A percentile compares a stretch with the other conserved stretches of the same genome.
These are phyloP conservation scores for Diaporthe ampelina DNA, from an alignment of 2,329 filamentous ascomycete genomes.

Conservation along the genomic window DNA sequence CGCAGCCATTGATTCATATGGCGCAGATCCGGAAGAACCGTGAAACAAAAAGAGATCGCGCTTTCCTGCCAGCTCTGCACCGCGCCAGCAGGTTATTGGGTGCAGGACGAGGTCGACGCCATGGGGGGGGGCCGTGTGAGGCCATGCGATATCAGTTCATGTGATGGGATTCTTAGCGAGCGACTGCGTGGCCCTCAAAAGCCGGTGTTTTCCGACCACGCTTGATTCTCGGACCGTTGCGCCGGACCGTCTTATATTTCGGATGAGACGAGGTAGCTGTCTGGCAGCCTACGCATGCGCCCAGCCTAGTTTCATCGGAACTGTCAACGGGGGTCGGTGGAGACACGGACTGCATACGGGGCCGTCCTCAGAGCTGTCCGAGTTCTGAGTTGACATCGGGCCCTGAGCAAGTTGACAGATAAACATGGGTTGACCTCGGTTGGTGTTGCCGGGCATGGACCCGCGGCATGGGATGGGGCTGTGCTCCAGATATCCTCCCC, in stretches of 20 bases:
- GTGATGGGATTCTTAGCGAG: neutral
- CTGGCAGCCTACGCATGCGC: slow-evolving; percentile 24
- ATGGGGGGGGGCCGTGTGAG: neutral
- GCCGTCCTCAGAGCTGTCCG: neutral
- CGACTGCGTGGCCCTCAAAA: neutral
- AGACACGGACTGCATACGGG: slow-evolving; percentile 1
- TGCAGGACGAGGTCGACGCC: neutral
- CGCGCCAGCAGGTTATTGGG: neutral
- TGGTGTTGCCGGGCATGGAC: slow-evolving; percentile 1
- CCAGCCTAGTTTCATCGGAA: slow-evolving; percentile 18
- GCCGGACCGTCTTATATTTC: slow-evolving; percentile 14
- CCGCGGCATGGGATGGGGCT: neutral
- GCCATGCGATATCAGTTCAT: slow-evolving; percentile 10
- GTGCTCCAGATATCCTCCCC: neutral
- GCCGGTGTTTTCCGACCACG: neutral
- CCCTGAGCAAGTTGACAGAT: slow-evolving; percentile 1
- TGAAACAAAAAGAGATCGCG: slow-evolving; percentile 24
- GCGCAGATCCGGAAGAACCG: slow-evolving; percentile 20
- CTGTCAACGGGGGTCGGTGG: neutral
- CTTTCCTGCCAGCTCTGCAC: slow-evolving; percentile 9
- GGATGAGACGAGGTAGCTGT: slow-evolving; percentile 17
- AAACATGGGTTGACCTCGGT: slow-evolving; percentile 19
- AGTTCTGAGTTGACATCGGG: neutral
- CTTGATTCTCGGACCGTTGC: slow-evolving; percentile 30
- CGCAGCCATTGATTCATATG: slow-evolving; percentile 32